Evolutionary conservation across 257 asterid genomes (phyloP).

Genomic region (Plantago elongata): DNA sequence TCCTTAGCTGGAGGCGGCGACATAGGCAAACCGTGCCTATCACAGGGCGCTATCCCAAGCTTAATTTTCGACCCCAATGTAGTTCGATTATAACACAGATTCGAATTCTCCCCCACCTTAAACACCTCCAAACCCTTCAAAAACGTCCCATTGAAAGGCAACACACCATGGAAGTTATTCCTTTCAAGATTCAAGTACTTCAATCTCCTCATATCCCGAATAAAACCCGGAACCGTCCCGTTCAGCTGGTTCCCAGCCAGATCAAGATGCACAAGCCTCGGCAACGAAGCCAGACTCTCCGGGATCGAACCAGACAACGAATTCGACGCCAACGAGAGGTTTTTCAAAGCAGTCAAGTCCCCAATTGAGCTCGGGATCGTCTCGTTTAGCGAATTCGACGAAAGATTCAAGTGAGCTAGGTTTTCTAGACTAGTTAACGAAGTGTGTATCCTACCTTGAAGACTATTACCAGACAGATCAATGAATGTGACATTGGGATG

Average conservation of each 20-base stretch:
- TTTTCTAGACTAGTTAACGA: slow-evolving; percentile 58
- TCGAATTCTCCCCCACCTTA: slow-evolving; percentile 63
- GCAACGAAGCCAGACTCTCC: slow-evolving; percentile 54
- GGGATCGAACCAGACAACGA: slow-evolving; percentile 67
- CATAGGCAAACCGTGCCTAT: slow-evolving; percentile 73
- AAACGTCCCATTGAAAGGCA: slow-evolving; percentile 80
- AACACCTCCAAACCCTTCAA: slow-evolving; percentile 50
- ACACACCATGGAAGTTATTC: slow-evolving; percentile 69
- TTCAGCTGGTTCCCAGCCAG: slow-evolving; percentile 74
- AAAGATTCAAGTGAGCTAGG: slow-evolving; percentile 56
- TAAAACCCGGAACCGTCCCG: slow-evolving; percentile 72
- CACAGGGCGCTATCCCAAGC: slow-evolving; percentile 90
- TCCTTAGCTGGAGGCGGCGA: slow-evolving; percentile 80
- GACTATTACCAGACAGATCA: slow-evolving; percentile 62
- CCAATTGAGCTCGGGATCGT: slow-evolving; percentile 70
- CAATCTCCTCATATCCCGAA: slow-evolving; percentile 55
- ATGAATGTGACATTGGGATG: slow-evolving; percentile 54
- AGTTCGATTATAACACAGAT: slow-evolving; percentile 74
- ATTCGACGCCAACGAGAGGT: slow-evolving; percentile 60
- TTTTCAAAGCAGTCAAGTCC: slow-evolving; percentile 48
- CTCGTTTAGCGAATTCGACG: slow-evolving; percentile 65
- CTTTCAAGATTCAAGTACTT: slow-evolving; percentile 68
- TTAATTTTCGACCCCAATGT: slow-evolving; percentile 53
- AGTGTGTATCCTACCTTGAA: slow-evolving; percentile 60
- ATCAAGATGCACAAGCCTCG: slow-evolving; percentile 66